Base-by-base conservation (phyloP, 208 protist species). In the Phytomonas francai region DNA sequence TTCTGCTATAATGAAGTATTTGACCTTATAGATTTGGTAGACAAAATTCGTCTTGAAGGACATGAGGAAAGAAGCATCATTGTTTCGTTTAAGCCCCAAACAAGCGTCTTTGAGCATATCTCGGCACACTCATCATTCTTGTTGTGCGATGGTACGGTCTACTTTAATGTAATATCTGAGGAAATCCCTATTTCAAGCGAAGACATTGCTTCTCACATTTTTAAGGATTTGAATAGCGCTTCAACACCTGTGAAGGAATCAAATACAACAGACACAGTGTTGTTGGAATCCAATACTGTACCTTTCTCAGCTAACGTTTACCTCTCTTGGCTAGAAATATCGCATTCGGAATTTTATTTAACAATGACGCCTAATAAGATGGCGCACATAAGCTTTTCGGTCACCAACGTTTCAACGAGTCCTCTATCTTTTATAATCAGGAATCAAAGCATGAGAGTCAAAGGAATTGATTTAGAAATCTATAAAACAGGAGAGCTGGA, bases 401-500 rank as follows among this genome's bases (percentile, higher is more conserved):
- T 92, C 3, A 87, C 81, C 3, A 95, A 95, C 71, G 69, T 67
- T 0, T 92, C 86, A 0, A 77, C 77, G 28, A 66, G 82, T 30
- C 84, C 86, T 19, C 72, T 91, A 22, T 70, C 77, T 6, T 92
- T 95, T 80, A 80, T 92, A 14, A 88, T 95, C 68, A 78, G 89
- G 27, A 79, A 77, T 49, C 87, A 88, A 64, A 74, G 74, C 3
- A 84, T 91, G 65, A 76, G 79, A 3, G 61, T 82, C 16, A 85
- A 84, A 56, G 83, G 80, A 28, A 39, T 93, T 3, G 80, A 89
- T 28, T 61, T 95, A 5, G 80, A 74, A 32, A 49, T 95, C 0
- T 95, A 91, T 68, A 85, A 89, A 58, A 72, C 81, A 30, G 85
- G 93, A 51, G 79, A 82, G 27, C 85, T 95, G 69, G 87, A 92